Base-by-base conservation (phyloP, 352 stramenopile species). In the Phytophthora brassicae region DNA sequence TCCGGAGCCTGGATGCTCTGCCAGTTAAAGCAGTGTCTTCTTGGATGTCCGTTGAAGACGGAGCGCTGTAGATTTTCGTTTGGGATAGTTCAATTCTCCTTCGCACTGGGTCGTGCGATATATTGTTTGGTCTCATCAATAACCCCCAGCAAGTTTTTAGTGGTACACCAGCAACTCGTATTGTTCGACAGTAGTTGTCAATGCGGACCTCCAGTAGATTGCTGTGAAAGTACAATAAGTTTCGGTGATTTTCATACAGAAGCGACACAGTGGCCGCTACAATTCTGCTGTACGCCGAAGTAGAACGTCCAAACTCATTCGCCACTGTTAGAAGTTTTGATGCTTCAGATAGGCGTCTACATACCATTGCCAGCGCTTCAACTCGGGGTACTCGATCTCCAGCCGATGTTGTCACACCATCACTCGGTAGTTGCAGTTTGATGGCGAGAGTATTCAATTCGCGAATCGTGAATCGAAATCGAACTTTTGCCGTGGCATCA, bases 41-140 rank as follows among this genome's bases (percentile, higher is more conserved):
- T 3, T 7, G 47, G 33, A 14, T 55, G 47, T 0, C 17, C 47
- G 11, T 55, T 55, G 12, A 23, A 55, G 2, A 55, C 31, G 1
- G 31, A 43, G 0, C 47, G 6, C 9, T 55, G 47, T 19, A 55
- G 12, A 24, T 55, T 55, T 35, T 55, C 33, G 13, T 45, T 5
- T 8, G 2, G 1, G 13, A 23, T 45, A 11, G 0, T 11, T 22
- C 29, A 7, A 12, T 43, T 42, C 14, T 55, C 47, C 14, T 33
- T 11, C 22, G 47, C 47, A 35, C 47, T 45, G 0, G 33, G 47
- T 1, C 47, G 47, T 7, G 31, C 43, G 0, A 44, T 36, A 14
- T 45, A 55, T 12, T 44, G 47, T 16, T 55, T 55, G 1, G 47
- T 55, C 0, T 33, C 47, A 23, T 45, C 47, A 36, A 55, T 45